Conservation (phyloP, 139 green algal species). For the Chlamydomonas sphaeroides region DNA sequence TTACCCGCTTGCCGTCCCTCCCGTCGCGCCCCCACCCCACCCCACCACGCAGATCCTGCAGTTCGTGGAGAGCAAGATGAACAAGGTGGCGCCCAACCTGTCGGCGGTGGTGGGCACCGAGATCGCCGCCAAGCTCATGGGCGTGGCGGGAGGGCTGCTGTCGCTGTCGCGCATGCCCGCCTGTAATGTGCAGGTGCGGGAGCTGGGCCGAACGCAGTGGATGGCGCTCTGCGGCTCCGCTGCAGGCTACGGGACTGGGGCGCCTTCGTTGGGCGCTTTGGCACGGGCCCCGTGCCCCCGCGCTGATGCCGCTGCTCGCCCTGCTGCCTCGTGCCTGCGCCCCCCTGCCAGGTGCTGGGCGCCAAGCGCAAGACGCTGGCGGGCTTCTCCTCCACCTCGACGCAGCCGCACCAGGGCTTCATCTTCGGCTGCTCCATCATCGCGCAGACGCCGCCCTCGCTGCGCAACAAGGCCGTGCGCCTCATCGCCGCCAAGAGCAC, state of each 20-base stretch:
- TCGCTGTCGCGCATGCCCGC: constrained; percentile 91
- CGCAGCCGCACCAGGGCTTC: constrained; percentile 72
- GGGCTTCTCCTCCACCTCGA: constrained; percentile 79
- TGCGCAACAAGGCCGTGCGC: constrained; percentile 76
- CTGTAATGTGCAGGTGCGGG: constrained; percentile 91
- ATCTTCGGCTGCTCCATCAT: constrained; percentile 63
- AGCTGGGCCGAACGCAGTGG: too few relatives aligned
- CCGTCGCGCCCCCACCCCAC: too few relatives aligned
- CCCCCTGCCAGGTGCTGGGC: constrained; percentile 90
- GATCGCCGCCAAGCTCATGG: constrained; percentile 93
- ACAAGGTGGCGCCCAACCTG: constrained; percentile 94
- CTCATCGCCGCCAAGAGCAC: constrained; percentile 92
- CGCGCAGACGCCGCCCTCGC: constrained; percentile 76
- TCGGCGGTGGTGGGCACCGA: constrained; percentile 87
- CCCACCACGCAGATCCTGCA: constrained; percentile 74
- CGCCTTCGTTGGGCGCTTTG: too few relatives aligned
- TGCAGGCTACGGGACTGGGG: too few relatives aligned
- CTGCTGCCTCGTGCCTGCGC: too few relatives aligned
- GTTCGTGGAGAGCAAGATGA: constrained; percentile 92
- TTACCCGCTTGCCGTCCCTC: too few relatives aligned
- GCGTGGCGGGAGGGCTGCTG: constrained; percentile 89
- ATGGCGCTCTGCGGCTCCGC: too few relatives aligned
- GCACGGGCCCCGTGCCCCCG: too few relatives aligned
- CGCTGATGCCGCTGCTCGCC: too few relatives aligned
- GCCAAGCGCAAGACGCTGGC: constrained; percentile 87